phyloP scores from a whole-genome alignment of 2,329 filamentous ascomycete genomes.

The Neonectria ditissima region DNA sequence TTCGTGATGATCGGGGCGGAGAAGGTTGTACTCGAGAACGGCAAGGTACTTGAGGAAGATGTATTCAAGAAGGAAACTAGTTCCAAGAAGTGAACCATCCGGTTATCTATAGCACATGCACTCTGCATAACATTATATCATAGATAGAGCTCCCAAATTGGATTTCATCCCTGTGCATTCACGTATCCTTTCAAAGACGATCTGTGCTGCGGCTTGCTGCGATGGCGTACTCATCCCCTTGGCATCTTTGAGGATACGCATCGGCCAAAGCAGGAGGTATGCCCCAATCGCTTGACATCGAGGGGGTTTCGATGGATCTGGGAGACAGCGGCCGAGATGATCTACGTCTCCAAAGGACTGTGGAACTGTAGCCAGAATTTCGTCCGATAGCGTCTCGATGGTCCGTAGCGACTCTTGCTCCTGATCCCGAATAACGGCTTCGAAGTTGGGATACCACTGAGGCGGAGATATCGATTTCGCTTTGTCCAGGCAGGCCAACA shows the following conservation, averaged over 20 bases:
- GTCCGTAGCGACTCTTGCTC: constrained; percentile 33
- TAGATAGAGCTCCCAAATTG: constrained; percentile 46
- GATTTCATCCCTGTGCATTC: constrained; percentile 55
- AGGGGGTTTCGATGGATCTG: constrained; percentile 26
- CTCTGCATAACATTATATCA: constrained; percentile 23
- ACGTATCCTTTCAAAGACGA: constrained; percentile 52
- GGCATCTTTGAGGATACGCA: constrained; percentile 49
- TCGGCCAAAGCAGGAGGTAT: constrained; percentile 55
- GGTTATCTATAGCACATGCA: background rate
- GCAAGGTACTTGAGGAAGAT: constrained; percentile 52
- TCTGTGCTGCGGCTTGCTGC: constrained; percentile 45
- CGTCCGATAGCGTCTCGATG: constrained; percentile 47
- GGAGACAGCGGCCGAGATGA: constrained; percentile 31
- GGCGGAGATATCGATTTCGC: background rate
- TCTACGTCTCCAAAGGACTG: constrained; percentile 53
- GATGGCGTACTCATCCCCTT: constrained; percentile 35
- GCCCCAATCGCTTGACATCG: constrained; percentile 50
- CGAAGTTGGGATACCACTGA: background rate
- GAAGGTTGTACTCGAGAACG: constrained; percentile 53
- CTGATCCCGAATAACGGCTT: constrained; percentile 1
- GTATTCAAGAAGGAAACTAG: constrained; percentile 45
- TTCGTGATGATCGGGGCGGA: constrained; percentile 57
- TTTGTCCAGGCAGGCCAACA: constrained; percentile 46
- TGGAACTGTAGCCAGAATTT: constrained; percentile 52
- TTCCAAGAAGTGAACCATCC: constrained; percentile 17